Evolutionary conservation across 805 yeast genomes (phyloP), one percentile per base, ranked within the genome.

Genomic region (Kurtzmaniella cleridarum): DNA sequence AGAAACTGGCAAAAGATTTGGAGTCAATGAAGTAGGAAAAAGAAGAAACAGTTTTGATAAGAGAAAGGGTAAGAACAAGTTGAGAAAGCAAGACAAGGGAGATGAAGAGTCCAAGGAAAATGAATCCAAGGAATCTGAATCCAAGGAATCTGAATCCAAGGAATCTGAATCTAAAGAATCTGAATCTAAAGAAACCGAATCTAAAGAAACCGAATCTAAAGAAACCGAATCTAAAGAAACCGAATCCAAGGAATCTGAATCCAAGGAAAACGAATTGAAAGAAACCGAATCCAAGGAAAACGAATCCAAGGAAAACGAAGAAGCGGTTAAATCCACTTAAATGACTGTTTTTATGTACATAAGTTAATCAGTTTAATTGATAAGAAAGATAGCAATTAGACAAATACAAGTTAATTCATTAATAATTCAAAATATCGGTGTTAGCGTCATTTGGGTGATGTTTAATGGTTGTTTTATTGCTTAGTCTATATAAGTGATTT

Each of bases 21-120:
- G 74, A 7, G 68, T 66, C 41, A 68, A 68, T 37, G 74, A 68
- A 37, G 74, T 68, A 32, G 62, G 71, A 49, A 68, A 68, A 54
- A 66, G 74, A 64, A 60, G 70, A 40, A 66, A 63, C 53, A 60
- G 68, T 51, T 66, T 68, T 55, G 66, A 59, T 49, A 70, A 64
- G 41, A 60, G 50, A 55, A 43, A 47, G n/a, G 45, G 44, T 24
- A 57, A 56, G 51, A 53, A 51, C 32, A 55, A 51, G 17, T 12
- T 27, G 13, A 49, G 46, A 34, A 47, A 47, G 39, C 41, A 41
- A 35, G 41, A 49, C 35, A 44, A 44, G 27, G 45, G 37, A 10
- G 44, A 42, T 31, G 38, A 37, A 27, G 46, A 37, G 12, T 30
- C 26, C 30, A 36, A 27, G 8, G 28, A 28, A 18, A 39, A 42